Evolutionary conservation across 2,329 filamentous ascomycete genomes (phyloP).

Genomic region (Cryphonectria radicalis): DNA sequence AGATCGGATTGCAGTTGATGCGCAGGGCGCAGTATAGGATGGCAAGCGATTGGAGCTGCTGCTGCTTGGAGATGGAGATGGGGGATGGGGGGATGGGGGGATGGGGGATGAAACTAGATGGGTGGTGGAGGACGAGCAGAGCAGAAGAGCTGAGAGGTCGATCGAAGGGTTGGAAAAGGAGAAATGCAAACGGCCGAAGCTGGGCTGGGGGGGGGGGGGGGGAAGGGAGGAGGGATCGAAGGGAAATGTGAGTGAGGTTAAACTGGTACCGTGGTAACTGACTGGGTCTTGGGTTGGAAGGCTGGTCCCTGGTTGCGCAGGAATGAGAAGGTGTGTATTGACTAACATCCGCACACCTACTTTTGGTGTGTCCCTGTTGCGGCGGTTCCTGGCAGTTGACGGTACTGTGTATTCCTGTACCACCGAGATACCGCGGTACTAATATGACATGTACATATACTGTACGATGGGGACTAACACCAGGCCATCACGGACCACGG

Average conservation of each 20-base stretch:
- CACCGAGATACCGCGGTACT: background rate
- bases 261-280: slow-evolving; percentile 8
- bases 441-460: background rate
- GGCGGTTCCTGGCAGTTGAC: background rate
- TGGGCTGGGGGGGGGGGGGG: slow-evolving; percentile 21
- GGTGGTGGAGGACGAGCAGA: slow-evolving; percentile 6
- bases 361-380: background rate
- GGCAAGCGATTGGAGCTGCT: slow-evolving; percentile 7
- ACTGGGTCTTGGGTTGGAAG: background rate
- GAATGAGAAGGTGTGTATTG: background rate
- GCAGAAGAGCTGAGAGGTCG: slow-evolving; percentile 12
- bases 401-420: background rate
- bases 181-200: slow-evolving; percentile 16
- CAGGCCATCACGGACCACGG: background rate
- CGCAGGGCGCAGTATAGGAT: slow-evolving; percentile 10
- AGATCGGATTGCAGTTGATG: slow-evolving; percentile 21
- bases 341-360: slow-evolving; percentile 1
- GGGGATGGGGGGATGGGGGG: background rate
- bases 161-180: slow-evolving; percentile 9
- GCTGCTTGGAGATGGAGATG: background rate
- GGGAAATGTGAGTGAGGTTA: slow-evolving; percentile 19
- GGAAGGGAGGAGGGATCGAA: slow-evolving; percentile 18
- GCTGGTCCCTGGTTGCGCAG: slow-evolving; percentile 8
- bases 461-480: background rate
- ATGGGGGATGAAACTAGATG: slow-evolving; percentile 8